Base-by-base conservation (phyloP, 257 asterid genomes). In the Ehretia macrophylla region DNA sequence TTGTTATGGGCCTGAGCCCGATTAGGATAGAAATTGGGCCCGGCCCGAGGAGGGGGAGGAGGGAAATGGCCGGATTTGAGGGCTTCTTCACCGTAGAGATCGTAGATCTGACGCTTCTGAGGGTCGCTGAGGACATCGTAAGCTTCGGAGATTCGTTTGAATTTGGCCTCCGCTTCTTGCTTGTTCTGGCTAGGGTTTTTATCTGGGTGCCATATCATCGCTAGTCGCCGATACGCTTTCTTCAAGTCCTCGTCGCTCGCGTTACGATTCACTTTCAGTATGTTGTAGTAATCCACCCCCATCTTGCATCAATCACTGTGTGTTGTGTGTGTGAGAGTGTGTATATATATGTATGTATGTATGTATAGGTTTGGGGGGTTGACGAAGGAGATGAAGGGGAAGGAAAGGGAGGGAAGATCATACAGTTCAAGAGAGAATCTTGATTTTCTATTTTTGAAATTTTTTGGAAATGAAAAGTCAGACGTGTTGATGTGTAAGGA, bases 131-230 rank as follows among this genome's bases (percentile, higher is more conserved):
- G 67, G 11, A 89, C 99, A 44, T 93, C 99, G 60, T 93, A 93
- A 4, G 99, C 99, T 55, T 93, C 99, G 8, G 97, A 93, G 45
- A 93, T 83, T 65, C 81, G 97, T 80, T 93, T 93, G 89, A 93
- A 89, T 59, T 93, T 93, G 56, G 97, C 85, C 72, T 93, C 99
- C 8, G 99, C 80, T 71, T 93, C 96, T 8, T 61, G 76, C 68
- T 89, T 89, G 70, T 81, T 86, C 66, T 50, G 62, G 56, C 65
- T 59, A 0, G 63, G 73, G 60, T 93, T 93, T 81, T 93, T 93
- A 75, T 93, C 99, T 6, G 99, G 99, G 63, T 93, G 99, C 97
- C 99, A 93, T 35, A 93, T 93, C 99, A 88, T 89, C 21, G 96
- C 99, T 45, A 89, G 63, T 1, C 97, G 79, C 40, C 97, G 85